Conservation (phyloP, 257 asterid species). For the Eucommia ulmoides region DNA sequence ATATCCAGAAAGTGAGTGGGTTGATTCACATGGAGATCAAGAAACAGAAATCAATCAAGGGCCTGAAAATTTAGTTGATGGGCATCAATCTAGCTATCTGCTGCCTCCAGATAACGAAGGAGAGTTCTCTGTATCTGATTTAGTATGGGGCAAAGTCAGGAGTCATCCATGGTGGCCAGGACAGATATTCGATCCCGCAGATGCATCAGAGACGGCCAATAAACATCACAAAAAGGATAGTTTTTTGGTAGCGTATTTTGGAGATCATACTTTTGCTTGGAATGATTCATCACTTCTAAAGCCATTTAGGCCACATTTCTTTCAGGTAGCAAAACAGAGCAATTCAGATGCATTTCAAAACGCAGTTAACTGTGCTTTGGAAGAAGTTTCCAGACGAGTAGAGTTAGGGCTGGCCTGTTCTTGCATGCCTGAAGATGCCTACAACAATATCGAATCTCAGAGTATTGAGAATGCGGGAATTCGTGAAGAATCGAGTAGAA, state of each 20-base stretch:
- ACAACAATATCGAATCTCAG: slow-evolving; percentile 45
- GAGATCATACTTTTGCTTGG: slow-evolving; percentile 94
- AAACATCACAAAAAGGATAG: slow-evolving; percentile 66
- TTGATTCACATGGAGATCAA: slow-evolving; percentile 14
- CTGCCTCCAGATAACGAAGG: slow-evolving; percentile 45
- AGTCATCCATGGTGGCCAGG: slow-evolving; percentile 99
- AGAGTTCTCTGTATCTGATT: slow-evolving; percentile 42
- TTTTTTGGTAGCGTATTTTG: slow-evolving; percentile 87
- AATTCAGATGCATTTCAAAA: slow-evolving; percentile 70
- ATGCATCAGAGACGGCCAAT: slow-evolving; percentile 81
- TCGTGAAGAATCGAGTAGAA: slow-evolving; percentile 60
- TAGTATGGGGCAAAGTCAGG: slow-evolving; percentile 96
- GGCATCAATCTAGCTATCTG: slow-evolving; percentile 46
- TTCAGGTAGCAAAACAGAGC: slow-evolving; percentile 70
- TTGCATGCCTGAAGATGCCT: slow-evolving; percentile 44
- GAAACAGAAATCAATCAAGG: slow-evolving; percentile 20
- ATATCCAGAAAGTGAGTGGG: slow-evolving; percentile 15
- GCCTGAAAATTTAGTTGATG: slow-evolving; percentile 19
- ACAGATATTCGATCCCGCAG: slow-evolving; percentile 71
- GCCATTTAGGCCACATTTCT: slow-evolving; percentile 62
- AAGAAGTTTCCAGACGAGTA: slow-evolving; percentile 74
- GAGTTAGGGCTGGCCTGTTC: slow-evolving; percentile 74
- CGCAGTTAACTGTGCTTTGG: slow-evolving; percentile 67
- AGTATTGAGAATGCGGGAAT: slow-evolving; percentile 73
- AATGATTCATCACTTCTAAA: slow-evolving; percentile 64